Base-by-base conservation (phyloP, 352 stramenopile genomes). In the Phytopythium cucurbitacearum region DNA sequence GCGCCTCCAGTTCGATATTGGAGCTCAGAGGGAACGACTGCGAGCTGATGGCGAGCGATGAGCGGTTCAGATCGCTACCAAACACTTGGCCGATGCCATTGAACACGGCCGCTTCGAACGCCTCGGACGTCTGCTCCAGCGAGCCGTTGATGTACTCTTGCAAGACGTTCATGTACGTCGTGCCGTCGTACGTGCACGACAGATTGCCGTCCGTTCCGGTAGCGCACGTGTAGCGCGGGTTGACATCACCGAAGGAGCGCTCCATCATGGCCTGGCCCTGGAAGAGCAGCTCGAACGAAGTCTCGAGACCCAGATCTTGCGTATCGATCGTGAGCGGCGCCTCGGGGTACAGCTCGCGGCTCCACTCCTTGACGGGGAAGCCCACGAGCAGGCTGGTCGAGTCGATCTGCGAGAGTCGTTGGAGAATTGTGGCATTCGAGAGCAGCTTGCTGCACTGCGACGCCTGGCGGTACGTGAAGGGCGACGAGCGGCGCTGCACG, bases 391-490 rank as follows among this genome's bases (percentile, higher is more conserved):
- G 49, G 32, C 47, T 51, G 4, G 62, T 67, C 40, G 62, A 62
- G 53, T 62, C 62, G 33, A 69, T 55, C 21, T 54, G 53, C 2
- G 43, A 13, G n/a, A 69, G 44, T 6, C 59, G 52, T 48, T 45
- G 41, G 5, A 66, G 13, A 2, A 28, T 49, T 13, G 40, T 37
- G 9, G 1, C 4, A 15, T 8, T 9, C 21, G 62, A 57, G 51
- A 67, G 65, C 13, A 57, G 55, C 46, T 65, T 51, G 1, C 52
- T 64, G 43, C 70, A 84, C 0, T 40, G 48, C 0, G 73, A 69
- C 4, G 51, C 40, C 0, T 65, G 50, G 15, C 57, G 51, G 48
- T 79, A 79, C 38, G 44, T 46, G 49, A 84, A 84, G 0, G 73
- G 65, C 1, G 53, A 56, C 1, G 51, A 60, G 16, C 59, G 13